phyloP scores from a whole-genome alignment of 1,139 yeast species.

The Zygoascus hellenicus region DNA sequence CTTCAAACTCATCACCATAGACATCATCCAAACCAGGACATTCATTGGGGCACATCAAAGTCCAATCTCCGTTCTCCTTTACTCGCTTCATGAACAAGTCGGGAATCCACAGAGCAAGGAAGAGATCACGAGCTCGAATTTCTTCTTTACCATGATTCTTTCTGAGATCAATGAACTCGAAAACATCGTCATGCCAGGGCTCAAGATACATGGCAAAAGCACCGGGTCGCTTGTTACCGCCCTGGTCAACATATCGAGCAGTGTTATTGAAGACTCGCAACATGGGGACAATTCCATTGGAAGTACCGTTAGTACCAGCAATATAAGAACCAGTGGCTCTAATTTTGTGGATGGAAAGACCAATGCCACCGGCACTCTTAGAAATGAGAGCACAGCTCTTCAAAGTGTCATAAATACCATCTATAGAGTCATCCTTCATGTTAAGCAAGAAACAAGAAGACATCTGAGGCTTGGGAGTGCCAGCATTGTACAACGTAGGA shows the following conservation, averaged over 20 bases:
- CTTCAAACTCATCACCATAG: constrained; percentile 77
- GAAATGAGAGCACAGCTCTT: constrained; percentile 84
- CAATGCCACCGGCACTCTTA: constrained; percentile 89
- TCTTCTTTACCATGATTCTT: constrained; percentile 92
- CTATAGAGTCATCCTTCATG: constrained; percentile 86
- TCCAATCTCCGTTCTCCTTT: constrained; percentile 72
- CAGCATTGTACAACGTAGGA: constrained; percentile 85
- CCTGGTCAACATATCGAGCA: constrained; percentile 90
- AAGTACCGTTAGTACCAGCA: constrained; percentile 85
- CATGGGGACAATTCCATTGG: constrained; percentile 88
- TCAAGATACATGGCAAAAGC: constrained; percentile 85
- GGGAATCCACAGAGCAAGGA: constrained; percentile 89
- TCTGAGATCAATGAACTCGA: constrained; percentile 76
- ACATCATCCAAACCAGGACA: constrained; percentile 78
- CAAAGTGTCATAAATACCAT: constrained; percentile 81
- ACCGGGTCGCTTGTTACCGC: constrained; percentile 93
- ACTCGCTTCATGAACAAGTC: constrained; percentile 89
- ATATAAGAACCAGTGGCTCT: constrained; percentile 82
- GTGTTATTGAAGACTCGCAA: constrained; percentile 85
- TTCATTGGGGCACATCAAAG: constrained; percentile 81
- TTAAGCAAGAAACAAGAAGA: constrained; percentile 86
- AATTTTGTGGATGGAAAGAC: constrained; percentile 76
- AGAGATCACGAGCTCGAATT: constrained; percentile 81
- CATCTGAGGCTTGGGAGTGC: constrained; percentile 82
- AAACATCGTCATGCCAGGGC: constrained; percentile 89